A percentile compares a stretch with the other conserved stretches of the same genome.
Conservation (phyloP, 352 stramenopile genomes). For the Globisporangium iwayamae region DNA sequence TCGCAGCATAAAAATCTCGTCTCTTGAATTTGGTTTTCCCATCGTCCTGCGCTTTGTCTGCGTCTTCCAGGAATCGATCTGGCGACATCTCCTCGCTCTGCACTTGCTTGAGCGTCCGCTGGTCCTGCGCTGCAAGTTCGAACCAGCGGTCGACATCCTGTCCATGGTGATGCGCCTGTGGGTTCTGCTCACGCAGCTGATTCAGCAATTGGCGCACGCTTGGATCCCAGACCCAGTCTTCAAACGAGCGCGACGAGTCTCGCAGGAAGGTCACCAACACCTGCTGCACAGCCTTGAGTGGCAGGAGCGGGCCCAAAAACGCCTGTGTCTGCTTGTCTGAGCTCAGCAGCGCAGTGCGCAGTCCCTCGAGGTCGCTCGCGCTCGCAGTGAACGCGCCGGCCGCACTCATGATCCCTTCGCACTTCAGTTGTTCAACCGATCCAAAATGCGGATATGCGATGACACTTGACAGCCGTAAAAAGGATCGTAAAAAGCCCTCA, state of each 20-base stretch:
- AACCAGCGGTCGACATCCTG: constrained; percentile 50
- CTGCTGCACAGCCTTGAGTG: constrained; percentile 57
- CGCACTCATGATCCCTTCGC: background rate
- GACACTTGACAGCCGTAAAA: constrained; percentile 4
- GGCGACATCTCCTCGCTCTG: constrained; percentile 19
- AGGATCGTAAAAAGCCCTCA: constrained; percentile 4
- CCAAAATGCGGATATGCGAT: constrained; percentile 7
- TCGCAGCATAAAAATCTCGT: constrained; percentile 58
- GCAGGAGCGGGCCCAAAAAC: constrained; percentile 57
- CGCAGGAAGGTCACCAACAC: constrained; percentile 67
- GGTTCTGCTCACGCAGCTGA: constrained; percentile 36
- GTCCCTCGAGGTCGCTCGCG: constrained; percentile 26
- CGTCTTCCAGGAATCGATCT: constrained; percentile 28
- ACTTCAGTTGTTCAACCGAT: constrained; percentile 1
- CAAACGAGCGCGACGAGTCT: constrained; percentile 54
- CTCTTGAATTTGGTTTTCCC: constrained; percentile 65
- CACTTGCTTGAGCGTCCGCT: constrained; percentile 5
- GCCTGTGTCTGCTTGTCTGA: constrained; percentile 50
- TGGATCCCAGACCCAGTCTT: constrained; percentile 78
- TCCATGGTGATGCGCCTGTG: constrained; percentile 21
- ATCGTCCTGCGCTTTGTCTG: constrained; percentile 46
- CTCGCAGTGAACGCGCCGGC: constrained; percentile 9
- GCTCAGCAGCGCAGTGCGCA: constrained; percentile 37
- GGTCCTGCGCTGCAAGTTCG: constrained; percentile 24
- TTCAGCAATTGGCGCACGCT: constrained; percentile 50